Evolutionary conservation across 805 yeast genomes (phyloP), one percentile per base, ranked within the genome.

Genomic region (Nakazawaea anatomiae): DNA sequence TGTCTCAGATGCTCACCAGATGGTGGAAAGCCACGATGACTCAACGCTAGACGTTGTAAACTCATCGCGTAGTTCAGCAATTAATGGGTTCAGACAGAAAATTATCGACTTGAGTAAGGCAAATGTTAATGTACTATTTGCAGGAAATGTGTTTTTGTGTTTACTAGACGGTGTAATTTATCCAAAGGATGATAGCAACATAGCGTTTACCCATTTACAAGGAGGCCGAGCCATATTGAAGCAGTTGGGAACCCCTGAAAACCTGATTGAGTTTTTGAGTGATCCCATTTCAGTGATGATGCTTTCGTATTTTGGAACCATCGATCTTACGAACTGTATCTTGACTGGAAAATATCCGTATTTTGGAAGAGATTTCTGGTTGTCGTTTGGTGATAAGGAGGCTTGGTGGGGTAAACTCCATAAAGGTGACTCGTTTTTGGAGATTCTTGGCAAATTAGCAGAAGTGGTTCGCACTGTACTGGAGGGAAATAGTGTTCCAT

Each of bases 371-470:
- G 14, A 39, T 2, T 56, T 48, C 36, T 63, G 67, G 67, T 47
- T 50, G 12, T 36, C 34, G 5, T 58, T 63, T 44, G 57, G 53
- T 2, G 50, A 52, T 7, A 52, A 54, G 43, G 63, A 62, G 36
- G 59, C 61, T 28, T 63, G 67, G 67, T 63, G 62, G 54, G 67
- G 67, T 4, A 57, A 36, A n/a, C 36, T 62, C 38, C 31, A 12
- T n/a, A 43, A 35, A 8, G 53, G 38, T 48, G 66, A 63, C 57
- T 64, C 62, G 54, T 71, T 47, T 61, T 63, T 60, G 58, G 60
- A 3, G 57, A 68, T 54, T 57, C 65, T 49, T 58, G 68, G 50
- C 57, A 59, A 10, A 1, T 27, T 40, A 5, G 7, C 41, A 5
- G 50, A 40, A 8, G 18, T 27, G 8, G 44, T 41, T 11, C 18